Percentiles rank a stretch among this genome's conserved stretches.
Evolutionary conservation across 1,139 yeast species (phyloP).

Genomic region (Saccharomyces hybrid): DNA sequence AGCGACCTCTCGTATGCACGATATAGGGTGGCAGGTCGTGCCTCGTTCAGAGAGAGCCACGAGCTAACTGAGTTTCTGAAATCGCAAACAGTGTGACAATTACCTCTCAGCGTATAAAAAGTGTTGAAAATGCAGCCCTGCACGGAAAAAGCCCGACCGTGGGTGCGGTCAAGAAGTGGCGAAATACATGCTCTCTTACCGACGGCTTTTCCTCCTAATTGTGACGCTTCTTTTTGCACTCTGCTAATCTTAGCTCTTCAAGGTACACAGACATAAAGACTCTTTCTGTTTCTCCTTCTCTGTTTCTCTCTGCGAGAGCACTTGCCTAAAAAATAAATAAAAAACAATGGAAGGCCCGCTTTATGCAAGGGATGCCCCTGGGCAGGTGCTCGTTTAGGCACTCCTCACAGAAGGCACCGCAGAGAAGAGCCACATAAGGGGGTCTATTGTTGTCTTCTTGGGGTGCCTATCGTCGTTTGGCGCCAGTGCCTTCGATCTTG

Average conservation of each 20-base stretch:
- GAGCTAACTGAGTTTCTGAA: background rate
- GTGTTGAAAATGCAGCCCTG: background rate
- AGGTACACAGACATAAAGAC: background rate
- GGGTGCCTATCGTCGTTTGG: background rate
- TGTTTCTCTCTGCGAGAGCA: background rate
- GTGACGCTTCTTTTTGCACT: background rate
- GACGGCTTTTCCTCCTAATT: background rate
- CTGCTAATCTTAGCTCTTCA: background rate
- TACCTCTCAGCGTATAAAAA: background rate
- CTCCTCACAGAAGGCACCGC: background rate
- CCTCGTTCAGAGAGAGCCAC: background rate
- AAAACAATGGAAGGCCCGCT: background rate
- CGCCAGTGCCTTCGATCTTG: background rate
- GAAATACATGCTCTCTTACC: background rate
- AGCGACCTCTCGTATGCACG: background rate
- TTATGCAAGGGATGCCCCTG: background rate
- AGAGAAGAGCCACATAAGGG: background rate
- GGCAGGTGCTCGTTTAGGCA: background rate
- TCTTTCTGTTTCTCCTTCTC: background rate
- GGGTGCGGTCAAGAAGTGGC: background rate
- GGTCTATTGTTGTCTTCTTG: background rate
- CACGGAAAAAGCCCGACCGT: background rate
- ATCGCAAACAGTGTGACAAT: background rate
- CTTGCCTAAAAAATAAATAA: background rate
- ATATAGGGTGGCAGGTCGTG: background rate